A percentile compares a stretch with the other conserved stretches of the same genome.
These are phyloP conservation scores for Chlamydomonas sp. DNA, from an alignment of 139 green algal genomes.

Conservation along the genomic window DNA sequence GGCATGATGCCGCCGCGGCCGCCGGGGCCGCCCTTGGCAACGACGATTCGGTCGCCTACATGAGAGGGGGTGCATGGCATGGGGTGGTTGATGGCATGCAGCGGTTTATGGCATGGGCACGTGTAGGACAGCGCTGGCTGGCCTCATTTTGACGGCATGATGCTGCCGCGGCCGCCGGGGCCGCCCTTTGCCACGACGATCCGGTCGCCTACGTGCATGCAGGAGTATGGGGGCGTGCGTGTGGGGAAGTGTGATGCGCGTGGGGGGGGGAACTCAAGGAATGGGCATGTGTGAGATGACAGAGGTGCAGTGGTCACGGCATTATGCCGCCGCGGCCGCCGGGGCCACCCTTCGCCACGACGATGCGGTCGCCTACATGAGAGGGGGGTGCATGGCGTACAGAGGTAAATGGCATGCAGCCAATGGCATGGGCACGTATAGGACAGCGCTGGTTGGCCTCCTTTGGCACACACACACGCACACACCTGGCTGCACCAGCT, in stretches of 20 bases:
- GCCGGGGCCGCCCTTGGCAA: constrained; percentile 49
- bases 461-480: constrained; percentile 8
- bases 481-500: constrained; percentile 51
- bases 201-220: no score
- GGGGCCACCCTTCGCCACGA: constrained; percentile 51
- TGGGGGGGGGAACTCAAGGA: no score
- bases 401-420: no score
- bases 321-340: constrained; percentile 48
- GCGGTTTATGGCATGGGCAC: no score
- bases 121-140: neutral
- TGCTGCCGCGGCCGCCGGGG: constrained; percentile 48
- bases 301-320: no score
- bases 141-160: constrained; percentile 29
- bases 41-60: constrained; percentile 48
- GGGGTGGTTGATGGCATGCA: no score
- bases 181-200: constrained; percentile 55
- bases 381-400: no score
- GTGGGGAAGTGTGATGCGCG: no score
- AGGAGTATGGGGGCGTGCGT: no score
- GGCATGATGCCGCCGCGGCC: constrained; percentile 47
- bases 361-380: constrained; percentile 44
- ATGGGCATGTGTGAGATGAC: no score
- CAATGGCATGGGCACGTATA: no score
- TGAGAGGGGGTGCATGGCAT: no score
- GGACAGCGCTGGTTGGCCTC: constrained; percentile 5